A percentile compares a stretch with the other conserved stretches of the same genome.
Evolutionary conservation across 2,329 filamentous ascomycete species (phyloP).

Genomic region (Paecilomyces variotii): DNA sequence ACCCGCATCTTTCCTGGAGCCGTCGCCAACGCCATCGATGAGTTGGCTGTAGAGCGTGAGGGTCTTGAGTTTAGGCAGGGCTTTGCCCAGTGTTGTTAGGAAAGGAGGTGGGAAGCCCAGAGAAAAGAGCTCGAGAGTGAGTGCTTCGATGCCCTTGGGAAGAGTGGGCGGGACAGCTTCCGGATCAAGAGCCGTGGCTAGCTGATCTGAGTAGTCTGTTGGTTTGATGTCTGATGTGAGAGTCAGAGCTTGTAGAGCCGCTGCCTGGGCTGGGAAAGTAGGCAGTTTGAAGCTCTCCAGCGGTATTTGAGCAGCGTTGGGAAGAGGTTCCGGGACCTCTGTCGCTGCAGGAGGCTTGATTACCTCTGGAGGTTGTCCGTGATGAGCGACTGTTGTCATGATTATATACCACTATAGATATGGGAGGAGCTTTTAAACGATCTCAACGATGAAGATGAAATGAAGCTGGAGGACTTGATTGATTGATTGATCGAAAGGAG

Average conservation of each 20-base stretch:
- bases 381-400: background rate
- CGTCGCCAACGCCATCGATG: slow-evolving; percentile 35
- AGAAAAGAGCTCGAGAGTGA: slow-evolving; percentile 43
- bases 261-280: slow-evolving; percentile 36
- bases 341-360: background rate
- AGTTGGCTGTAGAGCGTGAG: slow-evolving; percentile 41
- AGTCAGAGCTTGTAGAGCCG: slow-evolving; percentile 37
- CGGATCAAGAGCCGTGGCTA: slow-evolving; percentile 21
- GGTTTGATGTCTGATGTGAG: slow-evolving; percentile 44
- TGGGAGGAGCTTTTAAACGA: background rate
- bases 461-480: background rate
- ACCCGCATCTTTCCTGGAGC: slow-evolving; percentile 32
- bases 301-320: slow-evolving; percentile 40
- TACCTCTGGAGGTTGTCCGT: background rate
- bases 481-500: background rate
- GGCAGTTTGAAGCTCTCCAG: slow-evolving; percentile 39
- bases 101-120: slow-evolving; percentile 41
- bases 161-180: slow-evolving; percentile 20
- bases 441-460: background rate
- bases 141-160: slow-evolving; percentile 31
- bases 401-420: background rate
- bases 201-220: slow-evolving; percentile 35
- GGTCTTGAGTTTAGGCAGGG: slow-evolving; percentile 33
- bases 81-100: slow-evolving; percentile 30
- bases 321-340: slow-evolving; percentile 1